Conservation (phyloP, 2,329 filamentous ascomycete genomes). For the Cladosporium cucumerinum region DNA sequence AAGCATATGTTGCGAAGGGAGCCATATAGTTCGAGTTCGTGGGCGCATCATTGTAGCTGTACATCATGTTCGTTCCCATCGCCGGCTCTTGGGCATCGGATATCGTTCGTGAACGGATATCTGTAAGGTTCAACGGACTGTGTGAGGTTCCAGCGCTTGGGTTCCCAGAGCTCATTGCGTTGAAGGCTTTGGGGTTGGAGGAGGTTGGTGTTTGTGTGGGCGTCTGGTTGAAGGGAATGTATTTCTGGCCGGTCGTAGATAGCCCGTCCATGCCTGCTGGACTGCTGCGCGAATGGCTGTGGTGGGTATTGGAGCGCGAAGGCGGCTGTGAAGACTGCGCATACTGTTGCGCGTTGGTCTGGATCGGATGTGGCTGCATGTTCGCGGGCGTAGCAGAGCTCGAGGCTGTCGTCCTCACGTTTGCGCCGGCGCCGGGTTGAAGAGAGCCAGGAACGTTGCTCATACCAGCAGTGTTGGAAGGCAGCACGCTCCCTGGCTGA, state of each 20-base stretch:
- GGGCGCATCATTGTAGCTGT: constrained; percentile 64
- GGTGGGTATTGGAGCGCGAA: constrained; percentile 64
- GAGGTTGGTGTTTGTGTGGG: constrained; percentile 50
- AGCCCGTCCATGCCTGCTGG: constrained; percentile 53
- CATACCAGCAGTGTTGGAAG: constrained; percentile 29
- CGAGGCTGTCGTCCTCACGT: constrained; percentile 46
- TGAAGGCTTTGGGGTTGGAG: constrained; percentile 46
- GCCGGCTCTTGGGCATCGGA: constrained; percentile 72
- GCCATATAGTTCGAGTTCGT: constrained; percentile 89
- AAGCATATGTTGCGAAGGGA: constrained; percentile 92
- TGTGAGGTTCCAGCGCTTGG: constrained; percentile 66
- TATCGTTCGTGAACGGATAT: constrained; percentile 84
- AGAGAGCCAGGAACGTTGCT: constrained; percentile 57
- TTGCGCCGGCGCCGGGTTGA: constrained; percentile 54
- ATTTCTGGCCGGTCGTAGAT: constrained; percentile 50
- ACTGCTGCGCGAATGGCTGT: constrained; percentile 81
- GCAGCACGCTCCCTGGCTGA: neutral
- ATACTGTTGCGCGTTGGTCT: constrained; percentile 57
- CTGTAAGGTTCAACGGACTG: constrained; percentile 84
- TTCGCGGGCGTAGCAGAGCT: constrained; percentile 1
- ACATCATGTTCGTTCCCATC: constrained; percentile 54
- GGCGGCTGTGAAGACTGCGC: constrained; percentile 45
- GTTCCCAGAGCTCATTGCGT: constrained; percentile 42
- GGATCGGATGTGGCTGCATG: constrained; percentile 39
- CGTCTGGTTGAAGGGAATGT: constrained; percentile 62